A percentile compares a stretch with the other conserved stretches of the same genome.
These are phyloP conservation scores for Camellia oleifera DNA, from an alignment of 179 eudicot species.

Conservation along the genomic window DNA sequence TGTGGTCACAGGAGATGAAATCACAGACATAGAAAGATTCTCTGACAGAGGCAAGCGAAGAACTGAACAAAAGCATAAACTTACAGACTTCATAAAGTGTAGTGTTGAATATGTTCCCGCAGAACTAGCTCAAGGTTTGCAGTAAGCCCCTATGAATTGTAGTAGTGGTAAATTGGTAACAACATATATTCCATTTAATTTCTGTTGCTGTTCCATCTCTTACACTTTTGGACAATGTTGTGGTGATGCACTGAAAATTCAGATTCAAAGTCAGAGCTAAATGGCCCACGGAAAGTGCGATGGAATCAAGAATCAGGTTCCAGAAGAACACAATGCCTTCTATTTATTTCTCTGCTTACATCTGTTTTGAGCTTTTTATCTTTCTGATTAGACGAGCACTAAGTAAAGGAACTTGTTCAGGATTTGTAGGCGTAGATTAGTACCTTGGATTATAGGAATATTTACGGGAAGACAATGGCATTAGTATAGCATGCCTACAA, in stretches of 20 bases:
- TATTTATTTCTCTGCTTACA: not conserved
- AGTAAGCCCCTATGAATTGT: conserved; percentile 2
- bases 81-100: conserved; percentile 27
- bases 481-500: no score
- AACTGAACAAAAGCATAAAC: conserved; percentile 21
- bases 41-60: conserved; percentile 26
- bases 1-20: conserved; percentile 23
- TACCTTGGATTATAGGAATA: not conserved
- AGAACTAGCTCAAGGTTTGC: conserved; percentile 38
- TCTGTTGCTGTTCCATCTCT: not conserved
- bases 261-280: conserved; percentile 26
- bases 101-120: conserved; percentile 36
- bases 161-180: not conserved
- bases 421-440: not conserved
- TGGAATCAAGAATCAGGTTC: conserved; percentile 42
- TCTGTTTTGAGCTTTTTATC: not conserved
- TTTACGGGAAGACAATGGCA: no score
- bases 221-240: not conserved
- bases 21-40: conserved; percentile 30
- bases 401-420: not conserved
- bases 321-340: not conserved
- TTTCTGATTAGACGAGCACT: not conserved
- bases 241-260: conserved; percentile 13
- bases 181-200: not conserved
- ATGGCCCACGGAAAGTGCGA: conserved; percentile 22